These are phyloP conservation scores for Scenedesmus sp. DNA, from an alignment of 163 green algal genomes.

Conservation along the genomic window DNA sequence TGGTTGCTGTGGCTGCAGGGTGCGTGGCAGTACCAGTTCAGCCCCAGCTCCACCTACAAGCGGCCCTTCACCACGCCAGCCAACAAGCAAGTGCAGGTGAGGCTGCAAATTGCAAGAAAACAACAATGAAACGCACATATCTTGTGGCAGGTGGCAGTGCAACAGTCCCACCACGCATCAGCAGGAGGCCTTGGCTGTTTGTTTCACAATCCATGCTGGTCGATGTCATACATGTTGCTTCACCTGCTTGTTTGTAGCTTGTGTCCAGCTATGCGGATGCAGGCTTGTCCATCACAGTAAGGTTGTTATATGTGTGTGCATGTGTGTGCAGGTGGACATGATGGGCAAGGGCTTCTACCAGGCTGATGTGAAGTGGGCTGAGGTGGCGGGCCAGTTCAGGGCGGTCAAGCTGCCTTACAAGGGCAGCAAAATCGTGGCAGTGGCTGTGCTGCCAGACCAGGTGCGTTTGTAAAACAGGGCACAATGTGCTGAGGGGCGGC, in stretches of 20 bases:
- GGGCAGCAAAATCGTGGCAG: constrained; percentile 45
- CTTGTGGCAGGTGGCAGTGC: too few species aligned
- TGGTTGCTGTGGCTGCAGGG: background rate
- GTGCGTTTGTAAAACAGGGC: background rate
- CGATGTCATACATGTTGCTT: background rate
- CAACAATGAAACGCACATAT: too few species aligned
- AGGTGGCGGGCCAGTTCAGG: constrained; percentile 17
- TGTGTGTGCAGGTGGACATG: constrained; percentile 11
- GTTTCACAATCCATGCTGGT: background rate
- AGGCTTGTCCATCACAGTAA: background rate
- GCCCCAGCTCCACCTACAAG: background rate
- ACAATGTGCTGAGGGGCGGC: background rate
- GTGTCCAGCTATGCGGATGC: background rate
- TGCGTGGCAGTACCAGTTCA: constrained; percentile 7
- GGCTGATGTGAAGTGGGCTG: background rate
- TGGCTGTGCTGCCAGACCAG: constrained; percentile 52
- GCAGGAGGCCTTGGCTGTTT: background rate
- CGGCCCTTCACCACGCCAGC: background rate
- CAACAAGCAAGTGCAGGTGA: background rate
- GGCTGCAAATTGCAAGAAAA: background rate
- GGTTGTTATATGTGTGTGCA: background rate
- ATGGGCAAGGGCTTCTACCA: background rate
- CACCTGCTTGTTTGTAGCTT: background rate
- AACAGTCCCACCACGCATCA: too few species aligned
- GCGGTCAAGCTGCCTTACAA: constrained; percentile 58